These are phyloP conservation scores for Cystobasidium ongulense DNA, from an alignment of 768 basidiomycete genomes.

Conservation along the genomic window DNA sequence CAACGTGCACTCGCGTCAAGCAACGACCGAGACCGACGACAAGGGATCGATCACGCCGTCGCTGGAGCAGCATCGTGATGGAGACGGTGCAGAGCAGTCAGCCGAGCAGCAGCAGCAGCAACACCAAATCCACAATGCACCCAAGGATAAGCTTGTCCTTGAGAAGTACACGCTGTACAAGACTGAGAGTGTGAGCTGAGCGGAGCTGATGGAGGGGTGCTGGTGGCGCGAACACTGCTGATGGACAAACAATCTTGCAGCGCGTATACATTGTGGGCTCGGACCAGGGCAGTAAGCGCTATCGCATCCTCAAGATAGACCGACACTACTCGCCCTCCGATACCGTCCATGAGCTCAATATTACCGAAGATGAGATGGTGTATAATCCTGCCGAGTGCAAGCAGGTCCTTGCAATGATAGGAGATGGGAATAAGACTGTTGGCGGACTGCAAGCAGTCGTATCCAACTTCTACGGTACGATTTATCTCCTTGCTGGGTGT, in stretches of 20 bases:
- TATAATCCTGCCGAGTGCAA: constrained; percentile 86
- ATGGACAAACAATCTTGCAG: not conserved
- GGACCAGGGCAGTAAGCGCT: constrained; percentile 75
- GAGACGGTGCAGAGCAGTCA: not conserved
- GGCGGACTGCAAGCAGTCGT: constrained; percentile 74
- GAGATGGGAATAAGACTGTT: constrained; percentile 80
- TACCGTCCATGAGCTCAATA: constrained; percentile 52
- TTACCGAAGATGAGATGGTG: constrained; percentile 78
- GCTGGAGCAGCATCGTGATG: not conserved
- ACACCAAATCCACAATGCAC: not conserved
- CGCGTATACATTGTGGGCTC: constrained; percentile 89
- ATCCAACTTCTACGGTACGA: constrained; percentile 68
- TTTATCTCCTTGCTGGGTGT: constrained; percentile 50
- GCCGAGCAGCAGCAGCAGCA: not conserved
- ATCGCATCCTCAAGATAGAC: constrained; percentile 89
- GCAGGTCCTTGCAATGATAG: constrained; percentile 84
- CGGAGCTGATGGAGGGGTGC: not conserved
- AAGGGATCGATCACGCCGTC: not conserved
- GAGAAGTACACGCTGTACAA: constrained; percentile 93
- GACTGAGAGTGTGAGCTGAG: constrained; percentile 55
- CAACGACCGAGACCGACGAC: not conserved
- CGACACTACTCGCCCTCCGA: constrained; percentile 44
- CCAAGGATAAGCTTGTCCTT: constrained; percentile 39
- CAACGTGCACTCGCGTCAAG: not conserved
- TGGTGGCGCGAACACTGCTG: not conserved